Base-by-base conservation (phyloP, 805 yeast genomes). In the Maudiozyma serrabonitensis region DNA sequence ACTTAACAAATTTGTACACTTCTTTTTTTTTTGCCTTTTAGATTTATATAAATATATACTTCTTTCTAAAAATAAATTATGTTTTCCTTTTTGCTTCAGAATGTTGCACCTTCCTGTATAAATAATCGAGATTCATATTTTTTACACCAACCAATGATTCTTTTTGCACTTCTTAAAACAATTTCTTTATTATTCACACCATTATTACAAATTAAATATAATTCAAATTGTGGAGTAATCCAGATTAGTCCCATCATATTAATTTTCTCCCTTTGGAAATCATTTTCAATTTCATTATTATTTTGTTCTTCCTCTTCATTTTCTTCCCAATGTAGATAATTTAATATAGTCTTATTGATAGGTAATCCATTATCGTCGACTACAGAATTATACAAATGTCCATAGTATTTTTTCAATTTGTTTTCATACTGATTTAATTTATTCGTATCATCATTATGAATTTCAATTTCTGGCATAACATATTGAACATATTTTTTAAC, bases 101-200 rank as follows among this genome's bases (percentile, higher is more conserved):
- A 84, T 0, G 76, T 73, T 0, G 85, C 87, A 1, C 93, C 93
- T n/a, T 81, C 82, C 21, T 80, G 78, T 11, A 84, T 79, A 62
- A 87, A 88, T 35, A 88, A 62, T 39, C 93, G 69, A 47, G 79
- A 80, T 53, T 84, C 84, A 55, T 86, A 77, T 53, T 74, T 79
- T 52, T 77, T 74, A 56, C 95, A 82, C 96, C 96, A 90, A 45
- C 73, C 73, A 8, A 85, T 80, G 13, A 88, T 78, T 19, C 73
- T 71, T 46, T 80, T 73, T 39, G 89, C 82, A 52, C 87, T 80
- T 19, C 69, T 69, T 51, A 89, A 66, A 0, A 75, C 72, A 39
- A 77, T 77, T 41, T 81, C 79, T 42, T 76, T 74, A 16, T 80
- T 74, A 8, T 71, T 60, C 1, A 81, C 78, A n/a, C 83, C 82